Evolutionary conservation across 2,329 filamentous ascomycete species (phyloP).

Genomic region (Ophiostoma himal-ulmi): DNA sequence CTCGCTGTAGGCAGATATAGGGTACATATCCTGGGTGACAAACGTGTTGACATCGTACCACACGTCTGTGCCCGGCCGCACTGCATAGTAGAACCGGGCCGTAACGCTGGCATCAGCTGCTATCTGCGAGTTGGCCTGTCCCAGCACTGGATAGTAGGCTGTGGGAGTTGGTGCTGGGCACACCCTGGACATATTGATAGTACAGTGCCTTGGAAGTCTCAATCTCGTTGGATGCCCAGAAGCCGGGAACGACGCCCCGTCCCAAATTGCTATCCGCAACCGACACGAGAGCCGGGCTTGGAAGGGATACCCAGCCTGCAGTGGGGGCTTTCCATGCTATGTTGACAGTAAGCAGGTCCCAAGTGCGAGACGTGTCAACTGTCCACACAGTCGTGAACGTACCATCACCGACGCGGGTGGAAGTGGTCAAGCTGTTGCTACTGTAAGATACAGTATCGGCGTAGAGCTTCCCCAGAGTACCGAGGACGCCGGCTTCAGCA

Average conservation of each 20-base stretch:
- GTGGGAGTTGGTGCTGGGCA: background rate
- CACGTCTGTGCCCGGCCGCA: background rate
- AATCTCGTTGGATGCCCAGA: background rate
- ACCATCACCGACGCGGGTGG: background rate
- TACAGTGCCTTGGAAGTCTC: background rate
- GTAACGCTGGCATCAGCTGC: background rate
- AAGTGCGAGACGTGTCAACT: background rate
- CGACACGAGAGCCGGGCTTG: background rate
- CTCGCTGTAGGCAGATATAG: background rate
- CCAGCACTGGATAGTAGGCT: background rate
- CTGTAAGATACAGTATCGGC: background rate
- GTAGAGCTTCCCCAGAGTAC: background rate
- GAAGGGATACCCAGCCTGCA: background rate
- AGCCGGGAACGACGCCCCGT: background rate
- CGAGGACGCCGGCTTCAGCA: background rate
- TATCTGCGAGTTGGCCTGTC: background rate
- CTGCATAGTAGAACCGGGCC: background rate
- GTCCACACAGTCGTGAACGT: background rate
- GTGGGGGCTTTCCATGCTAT: background rate
- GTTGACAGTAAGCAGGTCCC: background rate
- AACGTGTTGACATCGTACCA: background rate
- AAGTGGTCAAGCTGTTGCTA: background rate
- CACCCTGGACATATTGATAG: background rate
- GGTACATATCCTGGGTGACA: background rate
- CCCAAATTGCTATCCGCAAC: background rate